Evolutionary conservation across 768 basidiomycete genomes (phyloP), one percentile per base, ranked within the genome.

Genomic region (Kwoniella botswanensis): DNA sequence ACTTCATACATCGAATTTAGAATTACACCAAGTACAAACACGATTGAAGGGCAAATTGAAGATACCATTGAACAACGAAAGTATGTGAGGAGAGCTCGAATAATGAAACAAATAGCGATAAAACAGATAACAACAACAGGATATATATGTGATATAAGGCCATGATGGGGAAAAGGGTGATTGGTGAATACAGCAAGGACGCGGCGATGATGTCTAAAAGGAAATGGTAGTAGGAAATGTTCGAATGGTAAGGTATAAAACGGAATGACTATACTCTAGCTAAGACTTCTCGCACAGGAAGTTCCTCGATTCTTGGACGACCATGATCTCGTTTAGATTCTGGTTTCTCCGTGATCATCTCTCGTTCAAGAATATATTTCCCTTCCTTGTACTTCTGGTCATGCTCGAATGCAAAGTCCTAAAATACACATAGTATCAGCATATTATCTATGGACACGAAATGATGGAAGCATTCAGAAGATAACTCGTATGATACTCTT

Each of bases 361-460:
- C 75, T 41, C 93, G 91, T 85, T 99, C 96, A 73, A 99, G 92
- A 82, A 99, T 98, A 84, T 89, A 97, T 86, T 94, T 94, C 82
- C 94, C 94, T 86, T 99, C 96, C 82, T 99, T 99, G 87, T 98
- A 99, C 84, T 91, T 93, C 88, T 99, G 95, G 9, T 90, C 88
- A 12, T 87, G 81, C 80, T 98, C 95, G 81, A 90, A 97, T 17
- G 96, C 96, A 67, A 89, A 89, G 83, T 97, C 96, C 96, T 97
- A 50, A 18, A 18, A 50, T 12, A 50, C 4, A 18, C 46, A 50
- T 18, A 12, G 46, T 50, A 78, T 57, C n/a, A 60, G 59, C 41
- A 21, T 55, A 24, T 3, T 22, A 18, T 12, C 24, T 15, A 24
- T 55, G 62, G 21, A 58, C 75, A 64, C 26, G 2, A 26, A 64